Evolutionary conservation across 352 stramenopile genomes (phyloP), one percentile per base, ranked within the genome.

Genomic region (Globisporangium orthogonon): DNA sequence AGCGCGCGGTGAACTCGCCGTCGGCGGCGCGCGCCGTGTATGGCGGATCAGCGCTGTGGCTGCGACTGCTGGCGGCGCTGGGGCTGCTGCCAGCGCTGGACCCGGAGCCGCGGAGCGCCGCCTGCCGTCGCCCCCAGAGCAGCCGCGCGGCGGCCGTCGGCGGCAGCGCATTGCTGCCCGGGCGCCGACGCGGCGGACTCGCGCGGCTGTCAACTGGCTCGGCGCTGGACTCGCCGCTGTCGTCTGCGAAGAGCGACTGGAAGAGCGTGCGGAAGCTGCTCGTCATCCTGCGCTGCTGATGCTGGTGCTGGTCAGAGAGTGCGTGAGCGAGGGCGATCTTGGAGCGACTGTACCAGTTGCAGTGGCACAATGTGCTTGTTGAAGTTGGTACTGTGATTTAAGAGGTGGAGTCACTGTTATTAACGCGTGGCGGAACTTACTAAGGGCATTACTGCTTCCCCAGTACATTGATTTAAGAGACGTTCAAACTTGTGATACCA

Each of bases 1-100:
- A 89, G 52, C 71, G 83, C 29, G 78, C 76, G 47, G 81, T 87
- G 67, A 79, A 89, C 63, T 89, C 78, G 50, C 78, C 78, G 23
- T 89, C 78, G 0, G 86, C 67, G 14, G 60, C 64, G 52, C 72
- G 81, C 7, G 74, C 62, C 11, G 52, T 58, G 54, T 87, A 89
- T 56, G 63, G 53, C 14, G 62, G 31, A 56, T 76, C 67, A 40
- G 4, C 29, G 7, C 7, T 48, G 43, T 9, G 6, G 17, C 43
- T 48, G n/a, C 23, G 23, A 23, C 23, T 23, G 23, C 23, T 23
- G 23, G 23, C 23, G 1, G 40, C 43, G 37, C 0, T 17, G 33
- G 23, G 23, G 23, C 28, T 35, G 15, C 17, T 28, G 41, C 13
- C 39, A 7, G n/a, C 23, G n/a, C 30, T 55, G 1, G 15, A n/a